phyloP scores from a whole-genome alignment of 495 filamentous ascomycete genomes.

The Tuber calosporum region DNA sequence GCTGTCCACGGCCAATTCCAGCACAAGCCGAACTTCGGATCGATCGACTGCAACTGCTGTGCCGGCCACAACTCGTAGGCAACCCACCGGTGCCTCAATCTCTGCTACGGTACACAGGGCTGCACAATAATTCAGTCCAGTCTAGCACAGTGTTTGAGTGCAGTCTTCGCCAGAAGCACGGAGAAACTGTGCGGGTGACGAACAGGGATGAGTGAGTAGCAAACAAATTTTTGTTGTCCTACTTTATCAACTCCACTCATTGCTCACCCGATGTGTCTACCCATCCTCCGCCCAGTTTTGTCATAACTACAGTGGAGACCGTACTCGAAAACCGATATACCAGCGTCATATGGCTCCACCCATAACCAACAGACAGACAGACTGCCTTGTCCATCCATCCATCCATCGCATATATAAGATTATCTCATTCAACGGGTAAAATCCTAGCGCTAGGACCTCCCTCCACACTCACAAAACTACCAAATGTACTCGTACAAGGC shows the following conservation, averaged over 20 bases:
- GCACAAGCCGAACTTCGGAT: not conserved
- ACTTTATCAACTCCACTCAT: no score
- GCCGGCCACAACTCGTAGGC: not conserved
- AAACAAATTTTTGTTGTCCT: no score
- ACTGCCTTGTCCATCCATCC: not conserved
- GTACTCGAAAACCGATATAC: not conserved
- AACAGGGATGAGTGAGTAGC: no score
- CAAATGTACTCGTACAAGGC: not conserved
- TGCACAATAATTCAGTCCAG: not conserved
- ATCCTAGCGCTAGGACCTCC: not conserved
- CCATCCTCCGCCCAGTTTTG: no score
- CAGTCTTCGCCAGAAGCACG: no score
- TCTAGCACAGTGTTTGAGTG: not conserved
- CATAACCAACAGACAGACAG: not conserved
- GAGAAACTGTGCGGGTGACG: no score
- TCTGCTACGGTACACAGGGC: not conserved
- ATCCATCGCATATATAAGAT: not conserved
- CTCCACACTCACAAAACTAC: not conserved
- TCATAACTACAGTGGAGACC: no score
- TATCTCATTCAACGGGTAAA: not conserved
- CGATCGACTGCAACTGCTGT: not conserved
- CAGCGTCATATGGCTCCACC: not conserved
- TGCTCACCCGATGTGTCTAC: no score
- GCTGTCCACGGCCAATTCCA: not conserved
- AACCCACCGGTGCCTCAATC: not conserved